phyloP scores from a whole-genome alignment of 495 filamentous ascomycete genomes.

The Aspergillus asperescens region DNA sequence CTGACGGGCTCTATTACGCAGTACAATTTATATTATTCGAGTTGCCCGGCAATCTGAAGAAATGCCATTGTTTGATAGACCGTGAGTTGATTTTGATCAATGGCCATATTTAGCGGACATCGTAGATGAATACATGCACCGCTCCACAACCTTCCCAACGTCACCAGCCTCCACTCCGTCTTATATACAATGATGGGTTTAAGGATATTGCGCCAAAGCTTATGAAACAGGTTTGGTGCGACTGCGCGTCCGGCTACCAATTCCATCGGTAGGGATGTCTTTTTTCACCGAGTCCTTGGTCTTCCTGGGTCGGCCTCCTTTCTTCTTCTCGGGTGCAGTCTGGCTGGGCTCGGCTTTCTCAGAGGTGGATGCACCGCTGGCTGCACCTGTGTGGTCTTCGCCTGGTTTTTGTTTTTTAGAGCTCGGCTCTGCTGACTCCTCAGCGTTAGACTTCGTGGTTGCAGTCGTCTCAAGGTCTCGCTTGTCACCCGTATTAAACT shows the following conservation, averaged over 20 bases:
- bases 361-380: conserved; percentile 14
- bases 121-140: neutral
- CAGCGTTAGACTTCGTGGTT: neutral
- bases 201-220: neutral
- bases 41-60: neutral
- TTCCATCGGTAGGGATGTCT: conserved; percentile 30
- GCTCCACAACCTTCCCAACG: neutral
- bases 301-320: conserved; percentile 32
- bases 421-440: conserved; percentile 17
- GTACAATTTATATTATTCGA: too few relatives aligned
- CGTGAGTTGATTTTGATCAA: neutral
- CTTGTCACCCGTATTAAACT: conserved; percentile 25
- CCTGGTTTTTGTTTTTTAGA: conserved; percentile 32
- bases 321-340: conserved; percentile 26
- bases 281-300: conserved; percentile 30
- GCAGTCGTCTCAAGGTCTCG: conserved; percentile 27
- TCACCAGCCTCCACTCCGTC: conserved; percentile 1
- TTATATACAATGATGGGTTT: neutral
- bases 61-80: neutral
- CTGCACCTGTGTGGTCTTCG: conserved; percentile 8
- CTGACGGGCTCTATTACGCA: too few relatives aligned
- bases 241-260: conserved; percentile 41
- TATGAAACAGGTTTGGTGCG: conserved; percentile 31
- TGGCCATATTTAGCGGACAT: neutral
- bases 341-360: neutral